phyloP scores from a whole-genome alignment of 2,329 filamentous ascomycete genomes.

The Ceratocystis variospora region DNA sequence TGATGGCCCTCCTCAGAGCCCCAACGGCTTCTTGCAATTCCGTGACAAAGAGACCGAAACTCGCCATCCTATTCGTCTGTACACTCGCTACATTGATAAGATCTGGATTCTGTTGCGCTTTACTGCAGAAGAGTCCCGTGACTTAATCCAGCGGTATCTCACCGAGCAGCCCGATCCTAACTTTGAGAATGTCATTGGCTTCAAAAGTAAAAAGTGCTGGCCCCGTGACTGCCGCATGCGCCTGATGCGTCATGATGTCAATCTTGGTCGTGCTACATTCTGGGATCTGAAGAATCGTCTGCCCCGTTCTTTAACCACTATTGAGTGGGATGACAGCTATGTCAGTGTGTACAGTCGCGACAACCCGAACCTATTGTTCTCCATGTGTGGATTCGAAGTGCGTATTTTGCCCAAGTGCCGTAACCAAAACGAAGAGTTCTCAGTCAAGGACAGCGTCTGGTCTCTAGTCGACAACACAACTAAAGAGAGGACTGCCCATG shows the following conservation, averaged over 20 bases:
- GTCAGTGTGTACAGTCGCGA: constrained; percentile 95
- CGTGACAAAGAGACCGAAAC: constrained; percentile 83
- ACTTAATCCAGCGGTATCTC: constrained; percentile 92
- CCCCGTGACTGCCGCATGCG: constrained; percentile 95
- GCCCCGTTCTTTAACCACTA: constrained; percentile 86
- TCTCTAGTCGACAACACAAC: constrained; percentile 90
- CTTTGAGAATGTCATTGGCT: constrained; percentile 97
- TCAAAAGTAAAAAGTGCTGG: constrained; percentile 99
- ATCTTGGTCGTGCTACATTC: constrained; percentile 91
- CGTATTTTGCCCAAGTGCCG: constrained; percentile 89
- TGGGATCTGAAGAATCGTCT: constrained; percentile 98
- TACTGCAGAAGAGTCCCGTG: constrained; percentile 81
- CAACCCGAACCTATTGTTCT: constrained; percentile 92
- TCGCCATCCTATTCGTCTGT: constrained; percentile 89
- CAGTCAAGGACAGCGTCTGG: constrained; percentile 96
- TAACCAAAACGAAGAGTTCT: constrained; percentile 92
- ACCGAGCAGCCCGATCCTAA: constrained; percentile 98
- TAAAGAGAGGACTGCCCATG: constrained; percentile 93
- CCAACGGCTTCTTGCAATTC: constrained; percentile 97
- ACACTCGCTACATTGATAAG: constrained; percentile 93
- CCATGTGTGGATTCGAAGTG: constrained; percentile 96
- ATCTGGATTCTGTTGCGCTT: constrained; percentile 98
- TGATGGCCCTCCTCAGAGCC: constrained; percentile 80
- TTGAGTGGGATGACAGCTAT: constrained; percentile 98
- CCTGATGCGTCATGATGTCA: constrained; percentile 96